Conservation (phyloP, 257 asterid genomes). For the Gentiana dahurica region DNA sequence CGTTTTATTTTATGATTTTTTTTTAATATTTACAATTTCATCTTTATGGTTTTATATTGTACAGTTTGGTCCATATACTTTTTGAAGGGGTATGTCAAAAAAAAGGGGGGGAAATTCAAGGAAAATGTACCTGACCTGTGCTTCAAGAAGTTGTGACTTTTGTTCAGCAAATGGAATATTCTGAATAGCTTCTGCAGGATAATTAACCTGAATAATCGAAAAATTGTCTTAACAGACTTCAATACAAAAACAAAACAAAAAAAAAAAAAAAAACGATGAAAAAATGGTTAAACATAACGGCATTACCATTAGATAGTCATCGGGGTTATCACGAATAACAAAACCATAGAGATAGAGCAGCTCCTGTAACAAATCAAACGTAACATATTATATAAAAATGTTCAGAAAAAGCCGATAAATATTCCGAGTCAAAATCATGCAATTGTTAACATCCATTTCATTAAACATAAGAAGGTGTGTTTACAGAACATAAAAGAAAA, state of each 20-base stretch:
- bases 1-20: too few relatives aligned
- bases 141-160: constrained; percentile 84
- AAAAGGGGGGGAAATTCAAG: too few relatives aligned
- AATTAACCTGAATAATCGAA: constrained; percentile 51
- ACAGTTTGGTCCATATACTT: too few relatives aligned
- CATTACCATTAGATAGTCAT: constrained; percentile 87
- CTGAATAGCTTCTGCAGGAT: constrained; percentile 68
- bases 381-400: constrained; percentile 1
- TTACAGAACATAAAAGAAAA: too few relatives aligned
- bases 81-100: too few relatives aligned
- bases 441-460: background rate
- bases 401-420: background rate
- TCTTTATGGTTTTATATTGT: too few relatives aligned
- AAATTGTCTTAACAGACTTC: background rate
- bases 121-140: constrained; percentile 44
- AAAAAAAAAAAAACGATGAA: background rate
- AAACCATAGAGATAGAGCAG: constrained; percentile 89
- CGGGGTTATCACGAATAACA: constrained; percentile 67
- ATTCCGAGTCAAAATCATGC: background rate
- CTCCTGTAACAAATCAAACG: constrained; percentile 51
- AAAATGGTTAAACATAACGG: background rate
- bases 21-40: too few relatives aligned
- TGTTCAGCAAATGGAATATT: constrained; percentile 54
- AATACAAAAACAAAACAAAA: constrained; percentile 1
- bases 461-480: background rate